phyloP scores from a whole-genome alignment of 2,329 filamentous ascomycete genomes.

The Cordyceps tenuipes region DNA sequence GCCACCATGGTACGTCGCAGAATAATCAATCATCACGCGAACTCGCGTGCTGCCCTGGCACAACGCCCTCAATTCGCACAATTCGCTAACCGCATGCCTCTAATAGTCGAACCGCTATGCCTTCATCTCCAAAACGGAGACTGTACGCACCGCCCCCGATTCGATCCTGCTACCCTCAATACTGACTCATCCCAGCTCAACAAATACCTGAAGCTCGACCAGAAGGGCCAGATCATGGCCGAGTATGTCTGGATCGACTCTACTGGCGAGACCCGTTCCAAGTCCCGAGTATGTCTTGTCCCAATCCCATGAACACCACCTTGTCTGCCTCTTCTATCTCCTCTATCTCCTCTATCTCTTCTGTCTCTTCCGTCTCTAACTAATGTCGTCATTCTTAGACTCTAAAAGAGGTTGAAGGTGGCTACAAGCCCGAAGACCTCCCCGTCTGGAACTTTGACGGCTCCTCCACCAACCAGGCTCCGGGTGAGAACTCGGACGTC shows the following conservation, averaged over 20 bases:
- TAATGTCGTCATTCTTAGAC: conserved; percentile 29
- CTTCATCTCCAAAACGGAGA: conserved; percentile 25
- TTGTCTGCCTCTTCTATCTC: neutral
- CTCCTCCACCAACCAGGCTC: conserved; percentile 85
- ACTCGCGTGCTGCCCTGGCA: neutral
- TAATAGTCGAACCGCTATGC: conserved; percentile 21
- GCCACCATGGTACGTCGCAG: conserved; percentile 6
- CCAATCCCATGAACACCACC: neutral
- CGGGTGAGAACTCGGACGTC: conserved; percentile 93
- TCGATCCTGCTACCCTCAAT: neutral
- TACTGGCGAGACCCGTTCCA: conserved; percentile 76
- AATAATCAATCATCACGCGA: neutral
- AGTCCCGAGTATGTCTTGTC: conserved; percentile 75
- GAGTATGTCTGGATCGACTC: conserved; percentile 97
- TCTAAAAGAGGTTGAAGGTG: conserved; percentile 33
- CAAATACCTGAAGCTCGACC: conserved; percentile 87
- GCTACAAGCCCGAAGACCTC: conserved; percentile 43
- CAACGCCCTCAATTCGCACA: neutral
- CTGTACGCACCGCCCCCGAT: conserved; percentile 19
- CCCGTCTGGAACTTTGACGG: conserved; percentile 56
- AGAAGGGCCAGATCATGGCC: conserved; percentile 81
- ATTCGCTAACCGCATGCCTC: conserved; percentile 12
- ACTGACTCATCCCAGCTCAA: conserved; percentile 52
- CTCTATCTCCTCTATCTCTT: too few species aligned
- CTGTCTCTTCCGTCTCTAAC: too few species aligned